Percentiles rank a stretch among this genome's conserved stretches.
Conservation (phyloP, 2,329 filamentous ascomycete species). For the Clathrospora elynae region DNA sequence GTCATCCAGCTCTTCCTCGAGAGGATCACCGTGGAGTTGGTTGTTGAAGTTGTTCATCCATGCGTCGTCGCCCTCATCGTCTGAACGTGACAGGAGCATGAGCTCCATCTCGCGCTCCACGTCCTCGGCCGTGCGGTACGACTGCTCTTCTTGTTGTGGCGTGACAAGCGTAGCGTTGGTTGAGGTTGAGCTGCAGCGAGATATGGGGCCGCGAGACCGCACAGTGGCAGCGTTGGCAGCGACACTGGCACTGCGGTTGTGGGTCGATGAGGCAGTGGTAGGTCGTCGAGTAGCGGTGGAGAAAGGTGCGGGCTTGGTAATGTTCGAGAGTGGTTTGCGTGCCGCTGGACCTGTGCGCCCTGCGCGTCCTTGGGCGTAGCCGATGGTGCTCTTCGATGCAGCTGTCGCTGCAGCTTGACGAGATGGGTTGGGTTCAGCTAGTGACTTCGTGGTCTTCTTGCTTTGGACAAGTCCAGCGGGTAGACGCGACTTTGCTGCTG, state of each 20-base stretch:
- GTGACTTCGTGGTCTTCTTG: constrained; percentile 48
- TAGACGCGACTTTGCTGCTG: constrained; percentile 48
- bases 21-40: constrained; percentile 29
- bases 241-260: constrained; percentile 23
- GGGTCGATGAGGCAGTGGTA: constrained; percentile 21
- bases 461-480: constrained; percentile 42
- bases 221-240: constrained; percentile 15
- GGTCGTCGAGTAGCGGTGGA: constrained; percentile 32
- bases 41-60: constrained; percentile 41
- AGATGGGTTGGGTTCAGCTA: constrained; percentile 56
- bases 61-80: constrained; percentile 38
- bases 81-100: constrained; percentile 32
- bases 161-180: constrained; percentile 40
- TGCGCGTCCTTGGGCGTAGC: constrained; percentile 78
- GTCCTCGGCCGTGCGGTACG: constrained; percentile 40
- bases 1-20: constrained; percentile 37
- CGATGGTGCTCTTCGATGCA: constrained; percentile 79
- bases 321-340: constrained; percentile 46
- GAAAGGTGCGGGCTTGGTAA: constrained; percentile 40
- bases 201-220: constrained; percentile 29
- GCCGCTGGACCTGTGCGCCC: constrained; percentile 52
- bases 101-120: constrained; percentile 42
- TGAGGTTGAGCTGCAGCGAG: constrained; percentile 43
- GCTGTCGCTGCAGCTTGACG: constrained; percentile 66
- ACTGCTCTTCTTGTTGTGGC: constrained; percentile 24